These are phyloP conservation scores for Sclerotiophoma versabilis DNA, from an alignment of 2,329 filamentous ascomycete species.

Conservation along the genomic window DNA sequence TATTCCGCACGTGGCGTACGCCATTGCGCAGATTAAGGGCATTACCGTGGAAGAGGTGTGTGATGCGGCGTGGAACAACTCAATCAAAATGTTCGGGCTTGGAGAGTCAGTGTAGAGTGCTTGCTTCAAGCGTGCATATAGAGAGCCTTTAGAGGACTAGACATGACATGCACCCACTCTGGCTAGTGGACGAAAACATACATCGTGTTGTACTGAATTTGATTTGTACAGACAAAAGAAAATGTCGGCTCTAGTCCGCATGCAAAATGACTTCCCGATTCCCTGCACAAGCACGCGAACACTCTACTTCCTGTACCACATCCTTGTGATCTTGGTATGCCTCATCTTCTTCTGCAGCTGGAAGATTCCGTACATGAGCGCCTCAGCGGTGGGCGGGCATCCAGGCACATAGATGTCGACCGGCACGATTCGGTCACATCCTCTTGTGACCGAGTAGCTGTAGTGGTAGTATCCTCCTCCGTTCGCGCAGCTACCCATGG, in stretches of 20 bases:
- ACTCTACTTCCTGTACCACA: conserved; percentile 64
- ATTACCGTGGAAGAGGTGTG: conserved; percentile 81
- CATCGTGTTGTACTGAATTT: conserved; percentile 12
- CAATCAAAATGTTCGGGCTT: conserved; percentile 50
- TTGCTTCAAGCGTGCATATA: neutral
- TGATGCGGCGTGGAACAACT: conserved; percentile 66
- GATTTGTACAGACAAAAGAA: conserved; percentile 33
- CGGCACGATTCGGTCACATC: conserved; percentile 81
- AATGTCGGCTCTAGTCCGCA: conserved; percentile 25
- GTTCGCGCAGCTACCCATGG: conserved; percentile 86
- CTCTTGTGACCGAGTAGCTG: conserved; percentile 79
- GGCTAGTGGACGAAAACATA: neutral
- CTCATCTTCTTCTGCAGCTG: conserved; percentile 82
- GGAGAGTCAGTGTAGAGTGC: conserved; percentile 35
- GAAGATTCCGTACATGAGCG: conserved; percentile 70
- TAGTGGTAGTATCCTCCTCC: conserved; percentile 89
- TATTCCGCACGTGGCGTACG: conserved; percentile 86
- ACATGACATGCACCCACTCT: neutral
- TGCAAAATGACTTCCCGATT: conserved; percentile 26
- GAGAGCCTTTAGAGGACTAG: neutral
- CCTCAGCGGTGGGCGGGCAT: conserved; percentile 66
- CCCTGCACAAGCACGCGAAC: conserved; percentile 17
- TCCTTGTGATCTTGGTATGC: conserved; percentile 61
- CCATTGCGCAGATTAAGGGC: conserved; percentile 85
- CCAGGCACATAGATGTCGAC: conserved; percentile 85